phyloP scores from a whole-genome alignment of 2,329 filamentous ascomycete species.

The Fusarium sp. region DNA sequence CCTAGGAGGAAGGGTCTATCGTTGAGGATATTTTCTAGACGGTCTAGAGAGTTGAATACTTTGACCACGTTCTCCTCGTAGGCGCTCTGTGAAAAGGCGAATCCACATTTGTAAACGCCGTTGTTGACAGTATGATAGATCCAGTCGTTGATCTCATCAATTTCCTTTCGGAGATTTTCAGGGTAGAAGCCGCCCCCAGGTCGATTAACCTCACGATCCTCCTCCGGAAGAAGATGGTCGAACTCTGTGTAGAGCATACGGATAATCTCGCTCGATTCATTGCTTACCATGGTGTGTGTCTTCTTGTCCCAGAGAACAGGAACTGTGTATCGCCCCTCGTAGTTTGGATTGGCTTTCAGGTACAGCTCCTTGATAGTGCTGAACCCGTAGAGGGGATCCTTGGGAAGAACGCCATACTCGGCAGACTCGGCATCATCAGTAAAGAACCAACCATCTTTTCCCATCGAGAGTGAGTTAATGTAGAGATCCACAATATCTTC shows the following conservation, averaged over 20 bases:
- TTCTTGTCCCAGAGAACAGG: constrained; percentile 76
- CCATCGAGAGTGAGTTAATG: constrained; percentile 72
- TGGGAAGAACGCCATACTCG: constrained; percentile 48
- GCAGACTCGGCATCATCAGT: constrained; percentile 54
- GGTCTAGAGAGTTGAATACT: constrained; percentile 70
- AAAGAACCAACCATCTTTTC: constrained; percentile 63
- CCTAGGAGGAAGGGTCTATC: constrained; percentile 68
- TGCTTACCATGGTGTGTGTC: constrained; percentile 75
- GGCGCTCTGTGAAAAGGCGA: constrained; percentile 69
- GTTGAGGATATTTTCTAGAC: constrained; percentile 65
- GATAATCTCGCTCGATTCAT: constrained; percentile 85
- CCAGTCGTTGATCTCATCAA: constrained; percentile 73
- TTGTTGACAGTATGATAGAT: constrained; percentile 64
- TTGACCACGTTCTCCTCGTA: constrained; percentile 68
- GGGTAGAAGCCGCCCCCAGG: constrained; percentile 66
- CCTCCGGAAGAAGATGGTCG: constrained; percentile 64
- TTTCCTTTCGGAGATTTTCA: constrained; percentile 57
- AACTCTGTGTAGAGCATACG: constrained; percentile 81
- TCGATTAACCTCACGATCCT: constrained; percentile 60
- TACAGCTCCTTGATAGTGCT: constrained; percentile 75
- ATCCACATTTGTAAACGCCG: constrained; percentile 65
- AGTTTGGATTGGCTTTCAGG: constrained; percentile 71
- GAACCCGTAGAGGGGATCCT: constrained; percentile 70
- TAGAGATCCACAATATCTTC: constrained; percentile 73
- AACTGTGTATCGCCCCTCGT: constrained; percentile 74